Base-by-base conservation (phyloP, 495 filamentous ascomycete species). In the Lichina pygmaea region DNA sequence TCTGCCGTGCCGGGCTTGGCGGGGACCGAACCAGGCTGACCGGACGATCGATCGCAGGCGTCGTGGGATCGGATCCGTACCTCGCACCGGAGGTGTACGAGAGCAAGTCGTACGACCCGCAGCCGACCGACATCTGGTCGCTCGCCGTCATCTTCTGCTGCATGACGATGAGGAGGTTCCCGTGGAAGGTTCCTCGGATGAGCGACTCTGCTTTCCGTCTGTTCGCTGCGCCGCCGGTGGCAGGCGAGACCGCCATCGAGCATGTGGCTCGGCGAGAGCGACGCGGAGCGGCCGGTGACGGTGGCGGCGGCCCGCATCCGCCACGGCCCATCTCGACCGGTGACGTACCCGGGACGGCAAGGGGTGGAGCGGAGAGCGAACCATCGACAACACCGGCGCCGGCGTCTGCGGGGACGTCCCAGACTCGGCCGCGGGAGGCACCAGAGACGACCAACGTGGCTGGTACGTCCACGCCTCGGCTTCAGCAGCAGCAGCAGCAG, bases 141-240 rank as follows among this genome's bases (percentile, higher is more conserved):
- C 66, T 97, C 38, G 89, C 89, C 24, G 95, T 97, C 55, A 94
- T 97, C 47, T 95, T 89, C 62, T 94, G 89, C 58, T 99, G 89
- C 65, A 99, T 99, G 89, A 86, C 83, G 17, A 70, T 99, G 33
- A 68, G 89, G 34, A 69, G 91, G 12, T 99, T 95, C 57, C 89
- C 91, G 0, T 99, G 89, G 89, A 99, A 99, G 63, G 75, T 84
- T 34, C 89, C 89, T 15, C 74, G 86, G 33, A 63, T 86, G 53
- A 80, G 77, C 9, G 89, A 99, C 60, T 93, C 86, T 57, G 93
- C 86, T 0, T 99, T 81, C 61, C 81, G 81, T 50, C 72, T 95
- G 7, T 99, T 99, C 53, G 75, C 85, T 16, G 70, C 86, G 8
- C 65, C 76, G 11, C 82, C 89, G 9, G 66, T 61, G 8, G 62